Percentiles rank a stretch among this genome's conserved stretches.
These are phyloP conservation scores for Evansstolkia leycettana DNA, from an alignment of 495 filamentous ascomycete genomes.

Conservation along the genomic window DNA sequence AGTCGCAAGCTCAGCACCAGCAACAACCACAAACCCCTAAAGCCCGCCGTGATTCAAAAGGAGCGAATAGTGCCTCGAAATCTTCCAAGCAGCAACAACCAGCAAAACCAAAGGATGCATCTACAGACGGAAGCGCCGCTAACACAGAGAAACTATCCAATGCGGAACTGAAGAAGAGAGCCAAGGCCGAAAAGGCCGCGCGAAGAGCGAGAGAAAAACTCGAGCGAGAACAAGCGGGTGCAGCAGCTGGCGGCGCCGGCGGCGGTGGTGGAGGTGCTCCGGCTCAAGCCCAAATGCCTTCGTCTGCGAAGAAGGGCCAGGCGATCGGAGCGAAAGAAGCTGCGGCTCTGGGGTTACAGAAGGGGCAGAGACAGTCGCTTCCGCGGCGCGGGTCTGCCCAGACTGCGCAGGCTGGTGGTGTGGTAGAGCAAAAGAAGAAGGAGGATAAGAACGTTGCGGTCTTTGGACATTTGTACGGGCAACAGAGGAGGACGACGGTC, in stretches of 20 bases:
- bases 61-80: slow-evolving; percentile 16
- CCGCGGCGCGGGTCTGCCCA: slow-evolving; percentile 29
- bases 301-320: slow-evolving; percentile 4
- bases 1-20: slow-evolving; percentile 14
- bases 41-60: slow-evolving; percentile 7
- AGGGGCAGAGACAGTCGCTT: slow-evolving; percentile 25
- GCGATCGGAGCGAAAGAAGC: slow-evolving; percentile 19
- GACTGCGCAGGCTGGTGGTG: slow-evolving; percentile 21
- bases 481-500: slow-evolving; percentile 54
- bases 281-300: background rate
- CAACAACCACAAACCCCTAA: slow-evolving; percentile 1
- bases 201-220: slow-evolving; percentile 52
- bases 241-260: slow-evolving; percentile 13
- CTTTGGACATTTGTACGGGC: slow-evolving; percentile 76
- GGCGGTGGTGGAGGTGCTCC: slow-evolving; percentile 6
- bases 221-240: slow-evolving; percentile 22
- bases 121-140: slow-evolving; percentile 6
- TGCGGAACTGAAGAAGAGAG: slow-evolving; percentile 63
- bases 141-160: slow-evolving; percentile 41
- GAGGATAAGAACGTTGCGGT: slow-evolving; percentile 66
- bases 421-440: slow-evolving; percentile 31
- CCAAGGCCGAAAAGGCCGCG: slow-evolving; percentile 69
- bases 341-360: slow-evolving; percentile 12
- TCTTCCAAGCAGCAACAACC: slow-evolving; percentile 16
- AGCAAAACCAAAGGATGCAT: slow-evolving; percentile 16